phyloP scores from a whole-genome alignment of 805 yeast genomes.

The Yamadazyma insecticola region DNA sequence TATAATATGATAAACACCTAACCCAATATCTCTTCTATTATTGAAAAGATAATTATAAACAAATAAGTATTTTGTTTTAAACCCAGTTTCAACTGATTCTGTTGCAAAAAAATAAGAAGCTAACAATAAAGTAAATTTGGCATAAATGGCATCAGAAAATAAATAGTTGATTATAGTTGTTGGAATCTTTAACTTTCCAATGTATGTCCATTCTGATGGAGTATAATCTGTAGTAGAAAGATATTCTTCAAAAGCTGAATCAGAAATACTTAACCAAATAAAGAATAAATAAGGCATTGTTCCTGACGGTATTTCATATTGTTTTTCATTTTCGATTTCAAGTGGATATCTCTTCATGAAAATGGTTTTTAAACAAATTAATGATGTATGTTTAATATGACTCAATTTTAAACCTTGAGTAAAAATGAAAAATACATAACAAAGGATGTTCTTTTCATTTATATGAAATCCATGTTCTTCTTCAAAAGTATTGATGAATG shows the following conservation, averaged over 20 bases:
- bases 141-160: slow-evolving; percentile 11
- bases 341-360: slow-evolving; percentile 41
- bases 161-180: slow-evolving; percentile 22
- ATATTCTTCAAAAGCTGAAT: slow-evolving; percentile 19
- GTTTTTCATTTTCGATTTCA: slow-evolving; percentile 7
- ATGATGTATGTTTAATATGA: slow-evolving; percentile 47
- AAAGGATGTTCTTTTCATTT: slow-evolving; percentile 45
- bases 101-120: slow-evolving; percentile 27
- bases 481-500: slow-evolving; percentile 42
- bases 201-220: slow-evolving; percentile 10
- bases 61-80: slow-evolving; percentile 25
- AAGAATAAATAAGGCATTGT: slow-evolving; percentile 25
- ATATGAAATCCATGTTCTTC: slow-evolving; percentile 31
- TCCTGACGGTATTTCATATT: slow-evolving; percentile 8
- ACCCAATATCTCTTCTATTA: slow-evolving; percentile 15
- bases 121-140: slow-evolving; percentile 21
- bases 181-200: slow-evolving; percentile 22
- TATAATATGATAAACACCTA: slow-evolving; percentile 27
- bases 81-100: slow-evolving; percentile 24
- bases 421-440: slow-evolving; percentile 42
- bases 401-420: slow-evolving; percentile 59
- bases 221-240: slow-evolving; percentile 18
- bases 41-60: slow-evolving; percentile 24
- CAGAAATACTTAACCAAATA: slow-evolving; percentile 25
- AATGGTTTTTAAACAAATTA: slow-evolving; percentile 39